Conservation (phyloP, 179 eudicot genomes). For the Beta lomatogona region DNA sequence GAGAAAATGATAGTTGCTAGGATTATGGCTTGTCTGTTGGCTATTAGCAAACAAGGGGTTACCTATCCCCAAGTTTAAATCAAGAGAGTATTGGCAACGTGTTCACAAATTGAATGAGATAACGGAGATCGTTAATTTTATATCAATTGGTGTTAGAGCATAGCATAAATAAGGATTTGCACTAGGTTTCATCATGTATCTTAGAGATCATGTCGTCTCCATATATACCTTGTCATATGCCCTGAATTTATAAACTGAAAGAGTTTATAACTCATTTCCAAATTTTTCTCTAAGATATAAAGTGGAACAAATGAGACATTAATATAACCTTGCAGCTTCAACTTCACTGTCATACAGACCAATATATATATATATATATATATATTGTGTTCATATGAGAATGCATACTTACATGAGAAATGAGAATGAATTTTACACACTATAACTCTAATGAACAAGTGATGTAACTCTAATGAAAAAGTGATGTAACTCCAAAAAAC, state of each 20-base stretch:
- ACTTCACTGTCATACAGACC: constrained; percentile 61
- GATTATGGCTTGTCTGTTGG: constrained; percentile 29
- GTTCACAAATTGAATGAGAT: constrained; percentile 19
- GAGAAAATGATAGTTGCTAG: background rate
- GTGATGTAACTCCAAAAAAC: too few relatives aligned
- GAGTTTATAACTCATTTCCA: background rate
- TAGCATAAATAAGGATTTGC: background rate
- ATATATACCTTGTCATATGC: constrained; percentile 51
- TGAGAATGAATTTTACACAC: too few relatives aligned
- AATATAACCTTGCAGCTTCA: constrained; percentile 61
- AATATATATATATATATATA: constrained; percentile 58
- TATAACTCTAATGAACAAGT: too few relatives aligned
- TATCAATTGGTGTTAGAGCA: background rate
- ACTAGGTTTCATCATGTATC: constrained; percentile 20
- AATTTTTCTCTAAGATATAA: background rate
- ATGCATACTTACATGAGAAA: too few relatives aligned
- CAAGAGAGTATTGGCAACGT: constrained; percentile 55
- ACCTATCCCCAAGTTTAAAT: constrained; percentile 69
- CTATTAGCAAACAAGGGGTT: constrained; percentile 38
- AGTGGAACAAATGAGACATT: background rate
- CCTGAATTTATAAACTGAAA: constrained; percentile 25
- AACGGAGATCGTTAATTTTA: background rate
- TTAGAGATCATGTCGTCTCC: constrained; percentile 38
- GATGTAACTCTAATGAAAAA: too few relatives aligned
- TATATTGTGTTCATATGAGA: too few relatives aligned